Conservation (phyloP, 192 early-diverging fungal genomes). For the Mortierella claussenii region DNA sequence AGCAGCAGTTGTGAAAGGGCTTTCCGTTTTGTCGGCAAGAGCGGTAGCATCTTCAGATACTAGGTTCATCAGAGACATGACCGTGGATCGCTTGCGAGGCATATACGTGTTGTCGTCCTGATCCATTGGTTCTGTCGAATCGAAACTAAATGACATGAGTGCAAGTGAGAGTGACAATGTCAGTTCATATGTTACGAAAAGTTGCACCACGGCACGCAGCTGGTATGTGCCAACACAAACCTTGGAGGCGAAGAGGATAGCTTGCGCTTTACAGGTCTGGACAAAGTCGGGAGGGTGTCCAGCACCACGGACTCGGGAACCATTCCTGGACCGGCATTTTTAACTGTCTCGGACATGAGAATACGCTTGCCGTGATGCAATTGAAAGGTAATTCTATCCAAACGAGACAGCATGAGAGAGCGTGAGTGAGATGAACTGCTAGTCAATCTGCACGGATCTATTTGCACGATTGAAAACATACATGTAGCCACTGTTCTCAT, state of each 20-base stretch:
- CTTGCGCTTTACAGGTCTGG: slow-evolving; percentile 26
- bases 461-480: slow-evolving; percentile 8
- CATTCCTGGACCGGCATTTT: slow-evolving; percentile 34
- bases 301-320: slow-evolving; percentile 22
- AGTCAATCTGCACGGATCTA: too few relatives aligned
- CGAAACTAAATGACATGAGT: too few relatives aligned
- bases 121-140: background rate
- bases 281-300: background rate
- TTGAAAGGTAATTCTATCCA: slow-evolving; percentile 32
- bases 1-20: background rate
- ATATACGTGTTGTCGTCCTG: background rate
- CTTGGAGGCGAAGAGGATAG: slow-evolving; percentile 15
- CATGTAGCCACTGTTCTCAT: slow-evolving; percentile 19
- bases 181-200: too few relatives aligned
- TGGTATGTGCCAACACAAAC: too few relatives aligned
- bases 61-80: slow-evolving; percentile 38
- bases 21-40: background rate
- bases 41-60: slow-evolving; percentile 17
- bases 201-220: too few relatives aligned
- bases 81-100: slow-evolving; percentile 27
- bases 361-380: slow-evolving; percentile 48
- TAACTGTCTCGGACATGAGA: slow-evolving; percentile 41
- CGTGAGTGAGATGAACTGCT: background rate
- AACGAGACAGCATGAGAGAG: background rate
- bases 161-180: too few relatives aligned